phyloP scores from a whole-genome alignment of 768 basidiomycete genomes.

The Leccinum disarticulatum region DNA sequence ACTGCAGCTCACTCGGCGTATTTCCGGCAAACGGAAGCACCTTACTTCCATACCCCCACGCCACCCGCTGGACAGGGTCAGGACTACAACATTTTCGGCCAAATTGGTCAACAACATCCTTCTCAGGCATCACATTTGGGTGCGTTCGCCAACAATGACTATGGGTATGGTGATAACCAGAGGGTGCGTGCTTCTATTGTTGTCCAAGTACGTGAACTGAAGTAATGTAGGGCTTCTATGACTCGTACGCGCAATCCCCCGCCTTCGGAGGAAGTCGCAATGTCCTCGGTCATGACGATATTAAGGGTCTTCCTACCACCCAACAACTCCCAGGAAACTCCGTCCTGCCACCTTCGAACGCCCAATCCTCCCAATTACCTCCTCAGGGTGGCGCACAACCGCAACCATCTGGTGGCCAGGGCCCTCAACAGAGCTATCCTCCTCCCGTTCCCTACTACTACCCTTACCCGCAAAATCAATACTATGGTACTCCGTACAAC shows the following conservation, averaged over 20 bases:
- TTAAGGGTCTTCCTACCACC: slow-evolving; percentile 63
- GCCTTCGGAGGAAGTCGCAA: slow-evolving; percentile 61
- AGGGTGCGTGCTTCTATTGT: slow-evolving; percentile 46
- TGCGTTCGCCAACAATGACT: slow-evolving; percentile 64
- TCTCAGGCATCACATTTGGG: slow-evolving; percentile 47
- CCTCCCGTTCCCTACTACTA: slow-evolving; percentile 62
- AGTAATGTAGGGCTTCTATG: slow-evolving; percentile 66
- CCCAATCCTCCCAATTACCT: slow-evolving; percentile 53
- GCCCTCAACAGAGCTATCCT: slow-evolving; percentile 64
- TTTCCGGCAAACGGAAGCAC: slow-evolving; percentile 68
- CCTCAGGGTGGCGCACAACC: slow-evolving; percentile 51
- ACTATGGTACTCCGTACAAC: slow-evolving; percentile 71
- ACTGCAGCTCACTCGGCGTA: slow-evolving; percentile 64
- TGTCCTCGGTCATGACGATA: slow-evolving; percentile 71
- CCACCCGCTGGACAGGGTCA: slow-evolving; percentile 69
- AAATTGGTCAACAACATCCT: slow-evolving; percentile 55
- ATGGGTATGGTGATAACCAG: slow-evolving; percentile 65
- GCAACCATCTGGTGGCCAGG: slow-evolving; percentile 60
- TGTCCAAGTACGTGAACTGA: slow-evolving; percentile 5
- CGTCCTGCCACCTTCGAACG: slow-evolving; percentile 51
- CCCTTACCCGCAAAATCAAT: slow-evolving; percentile 75
- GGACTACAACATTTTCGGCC: slow-evolving; percentile 65
- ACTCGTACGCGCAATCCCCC: slow-evolving; percentile 64
- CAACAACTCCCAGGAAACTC: slow-evolving; percentile 54
- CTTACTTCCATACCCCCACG: slow-evolving; percentile 78